Evolutionary conservation across 768 basidiomycete genomes (phyloP).

Genomic region (Lactifluus subvellereus): DNA sequence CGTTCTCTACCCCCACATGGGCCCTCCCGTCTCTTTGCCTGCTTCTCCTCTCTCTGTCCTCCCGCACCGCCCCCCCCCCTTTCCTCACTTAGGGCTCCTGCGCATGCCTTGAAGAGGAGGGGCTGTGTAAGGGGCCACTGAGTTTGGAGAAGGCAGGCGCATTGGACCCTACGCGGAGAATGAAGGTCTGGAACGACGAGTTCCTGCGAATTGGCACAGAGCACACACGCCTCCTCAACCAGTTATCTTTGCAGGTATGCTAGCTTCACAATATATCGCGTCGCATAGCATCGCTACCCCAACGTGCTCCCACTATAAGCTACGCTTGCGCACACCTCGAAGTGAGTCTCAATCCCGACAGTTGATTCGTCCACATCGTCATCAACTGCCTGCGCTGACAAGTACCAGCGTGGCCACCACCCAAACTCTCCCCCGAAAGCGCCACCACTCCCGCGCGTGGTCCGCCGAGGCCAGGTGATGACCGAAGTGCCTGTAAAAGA

Average conservation of each 20-base stretch:
- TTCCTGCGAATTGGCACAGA: constrained; percentile 70
- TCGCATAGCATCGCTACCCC: constrained; percentile 2
- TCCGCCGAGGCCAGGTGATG: too few species aligned
- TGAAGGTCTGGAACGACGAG: constrained; percentile 74
- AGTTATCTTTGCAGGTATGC: constrained; percentile 34
- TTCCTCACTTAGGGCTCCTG: too few species aligned
- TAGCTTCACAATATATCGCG: background rate
- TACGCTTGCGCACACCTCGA: constrained; percentile 26
- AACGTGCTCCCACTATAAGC: constrained; percentile 11
- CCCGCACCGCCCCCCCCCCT: too few species aligned
- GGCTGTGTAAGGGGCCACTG: too few species aligned
- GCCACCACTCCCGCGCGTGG: background rate
- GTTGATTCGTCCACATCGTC: constrained; percentile 22
- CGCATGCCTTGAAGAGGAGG: too few species aligned
- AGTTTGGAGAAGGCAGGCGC: too few species aligned
- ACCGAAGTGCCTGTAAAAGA: too few species aligned
- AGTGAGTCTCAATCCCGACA: constrained; percentile 17
- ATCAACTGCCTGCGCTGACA: constrained; percentile 10
- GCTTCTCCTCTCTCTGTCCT: too few species aligned
- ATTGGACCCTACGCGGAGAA: constrained; percentile 35
- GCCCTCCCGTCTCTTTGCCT: too few species aligned
- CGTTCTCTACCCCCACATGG: too few species aligned
- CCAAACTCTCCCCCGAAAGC: constrained; percentile 10
- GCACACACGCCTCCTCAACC: constrained; percentile 49
- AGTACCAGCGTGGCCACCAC: background rate